Base-by-base conservation (phyloP, 2,329 filamentous ascomycete species). In the Hypoxylon sp. region DNA sequence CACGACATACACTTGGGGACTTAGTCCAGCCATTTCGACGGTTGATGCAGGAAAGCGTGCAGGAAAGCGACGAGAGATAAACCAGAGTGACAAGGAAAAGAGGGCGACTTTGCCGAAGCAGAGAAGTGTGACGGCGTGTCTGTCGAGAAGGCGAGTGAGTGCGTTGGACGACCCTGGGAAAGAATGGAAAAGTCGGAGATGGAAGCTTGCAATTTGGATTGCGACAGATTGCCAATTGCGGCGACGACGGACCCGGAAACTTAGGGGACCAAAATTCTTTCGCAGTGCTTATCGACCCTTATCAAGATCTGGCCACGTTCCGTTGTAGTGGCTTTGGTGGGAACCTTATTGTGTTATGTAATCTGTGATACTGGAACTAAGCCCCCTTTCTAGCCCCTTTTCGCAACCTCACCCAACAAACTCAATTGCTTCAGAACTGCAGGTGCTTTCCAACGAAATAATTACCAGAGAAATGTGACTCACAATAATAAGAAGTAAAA, bases 1-100 rank as follows among this genome's bases (percentile, higher is more conserved):
- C 23, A 59, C 62, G 46, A 78, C 87, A 77, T 83, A 90, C 88
- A 90, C 83, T 79, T 90, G 88, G 74, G 88, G 85, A 75, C 83
- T 88, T 74, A 91, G 80, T 65, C 80, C 80, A 74, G 80, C 87
- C 88, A 90, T 90, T 78, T 80, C 88, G 78, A 74, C 74, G 69
- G 68, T 58, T 68, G 70, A 56, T 57, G 53, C 34, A 39, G 54
- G 55, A 61, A 57, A 21, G 5, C 48, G 1, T 57, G 53, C 34
- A 39, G 54, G 55, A 61, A 57, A 21, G 5, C 48, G 1, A 43
- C 3, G 14, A 19, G 34, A 53, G 5, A n/a, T 21, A 16, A 58
- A 25, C 29, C 25, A 30, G 25, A 55, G n/a, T 7, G 34, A 46
- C 4, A 21, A 63, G 43, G 47, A 23, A 56, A 39, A 37, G 34